A percentile compares a stretch with the other conserved stretches of the same genome.
These are phyloP conservation scores for Thalassiosira exigua DNA, from an alignment of 352 stramenopile genomes.

Conservation along the genomic window DNA sequence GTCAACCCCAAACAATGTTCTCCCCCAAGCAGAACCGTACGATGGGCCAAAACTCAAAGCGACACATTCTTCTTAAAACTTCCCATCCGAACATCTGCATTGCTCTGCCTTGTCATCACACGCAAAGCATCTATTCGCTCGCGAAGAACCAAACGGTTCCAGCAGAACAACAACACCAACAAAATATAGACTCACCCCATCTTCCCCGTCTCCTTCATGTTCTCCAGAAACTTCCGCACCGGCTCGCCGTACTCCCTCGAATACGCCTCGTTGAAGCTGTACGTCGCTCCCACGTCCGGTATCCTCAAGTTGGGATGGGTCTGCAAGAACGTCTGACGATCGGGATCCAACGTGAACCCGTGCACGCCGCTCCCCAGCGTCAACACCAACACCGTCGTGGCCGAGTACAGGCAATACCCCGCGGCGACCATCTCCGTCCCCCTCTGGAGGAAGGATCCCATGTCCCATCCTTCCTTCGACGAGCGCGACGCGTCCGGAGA, in stretches of 20 bases:
- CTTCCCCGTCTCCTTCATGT: conserved; percentile 74
- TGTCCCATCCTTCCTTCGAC: conserved; percentile 41
- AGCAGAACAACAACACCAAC: conserved; percentile 5
- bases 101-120: no score
- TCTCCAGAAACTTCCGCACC: conserved; percentile 86
- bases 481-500: conserved; percentile 40
- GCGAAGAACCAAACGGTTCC: no score
- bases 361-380: conserved; percentile 81
- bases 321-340: conserved; percentile 90
- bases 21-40: no score
- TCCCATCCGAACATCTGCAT: no score
- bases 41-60: no score
- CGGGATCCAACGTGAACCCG: conserved; percentile 84
- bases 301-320: conserved; percentile 95
- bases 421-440: conserved; percentile 94
- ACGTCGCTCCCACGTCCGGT: conserved; percentile 91
- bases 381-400: conserved; percentile 82
- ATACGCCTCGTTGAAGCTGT: conserved; percentile 98
- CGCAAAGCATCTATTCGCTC: no score
- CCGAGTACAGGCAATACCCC: conserved; percentile 98
- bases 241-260: conserved; percentile 90
- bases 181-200: conserved; percentile 48
- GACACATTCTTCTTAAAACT: no score
- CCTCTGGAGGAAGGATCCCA: conserved; percentile 83
- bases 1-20: no score